phyloP scores from a whole-genome alignment of 768 basidiomycete genomes.

The Calocera cornea region DNA sequence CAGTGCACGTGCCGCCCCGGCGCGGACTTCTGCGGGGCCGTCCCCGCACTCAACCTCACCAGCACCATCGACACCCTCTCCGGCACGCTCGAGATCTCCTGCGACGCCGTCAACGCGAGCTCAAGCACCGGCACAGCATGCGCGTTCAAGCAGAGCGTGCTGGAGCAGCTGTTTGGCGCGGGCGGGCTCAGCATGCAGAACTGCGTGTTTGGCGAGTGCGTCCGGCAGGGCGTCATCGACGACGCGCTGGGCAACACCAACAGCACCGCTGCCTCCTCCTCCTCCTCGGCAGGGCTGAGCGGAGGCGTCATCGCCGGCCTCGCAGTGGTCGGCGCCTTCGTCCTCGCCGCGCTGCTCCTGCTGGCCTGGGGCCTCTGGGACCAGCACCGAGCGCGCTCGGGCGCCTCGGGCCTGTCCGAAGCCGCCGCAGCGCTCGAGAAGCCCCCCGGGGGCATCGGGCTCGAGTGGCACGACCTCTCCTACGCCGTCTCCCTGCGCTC shows the following conservation, averaged over 20 bases:
- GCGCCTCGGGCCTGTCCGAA: constrained; percentile 22
- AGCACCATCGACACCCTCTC: constrained; percentile 47
- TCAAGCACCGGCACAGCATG: constrained; percentile 40
- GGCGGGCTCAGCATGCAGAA: constrained; percentile 55
- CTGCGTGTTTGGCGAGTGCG: constrained; percentile 82
- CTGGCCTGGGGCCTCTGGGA: constrained; percentile 46
- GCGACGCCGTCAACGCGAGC: constrained; percentile 28
- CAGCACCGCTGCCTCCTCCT: constrained; percentile 15
- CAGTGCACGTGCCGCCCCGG: constrained; percentile 56
- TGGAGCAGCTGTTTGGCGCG: constrained; percentile 59
- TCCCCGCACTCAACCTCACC: constrained; percentile 35
- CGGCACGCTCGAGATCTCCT: constrained; percentile 57
- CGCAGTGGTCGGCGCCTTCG: constrained; percentile 61
- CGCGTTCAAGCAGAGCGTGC: constrained; percentile 55
- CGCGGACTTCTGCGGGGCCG: constrained; percentile 62
- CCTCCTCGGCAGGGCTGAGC: constrained; percentile 38
- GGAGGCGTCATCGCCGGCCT: constrained; percentile 85
- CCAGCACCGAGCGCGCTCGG: constrained; percentile 49
- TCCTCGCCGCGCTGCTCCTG: constrained; percentile 43
- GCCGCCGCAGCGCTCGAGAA: constrained; percentile 17
- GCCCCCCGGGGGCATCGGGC: constrained; percentile 37
- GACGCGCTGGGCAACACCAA: constrained; percentile 26
- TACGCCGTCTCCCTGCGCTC: constrained; percentile 39
- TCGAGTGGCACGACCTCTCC: constrained; percentile 55
- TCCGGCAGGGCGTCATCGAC: constrained; percentile 67